Base-by-base conservation (phyloP, 805 yeast genomes). In the Yarrowia sp. region DNA sequence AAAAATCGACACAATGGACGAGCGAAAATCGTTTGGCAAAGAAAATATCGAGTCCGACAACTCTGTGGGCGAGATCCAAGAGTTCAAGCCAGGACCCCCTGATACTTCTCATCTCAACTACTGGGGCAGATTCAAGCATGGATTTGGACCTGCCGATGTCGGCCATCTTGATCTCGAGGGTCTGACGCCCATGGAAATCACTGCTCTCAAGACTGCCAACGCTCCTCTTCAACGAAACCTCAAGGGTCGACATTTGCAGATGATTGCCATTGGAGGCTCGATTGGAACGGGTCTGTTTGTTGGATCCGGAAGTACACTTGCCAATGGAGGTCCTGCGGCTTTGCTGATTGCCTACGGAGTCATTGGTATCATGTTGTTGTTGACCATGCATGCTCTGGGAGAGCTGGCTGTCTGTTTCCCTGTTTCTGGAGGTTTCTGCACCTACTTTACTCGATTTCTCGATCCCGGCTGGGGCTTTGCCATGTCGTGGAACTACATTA, bases 211-310 rank as follows among this genome's bases (percentile, higher is more conserved):
- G 22, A 65, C 67, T 1, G 84, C 87, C 26, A 77, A 79, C 66
- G 77, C 88, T 4, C 89, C 88, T 2, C 76, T 86, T 66, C 78
- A 80, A 64, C 71, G 82, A 67, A 63, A 52, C 58, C 74, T 71
- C 66, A 74, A 72, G 66, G 64, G 69, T n/a, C 68, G 77, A 11
- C 79, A 76, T 68, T 46, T 77, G 51, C 75, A 75, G 68, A 84
- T 88, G 84, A 86, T 89, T 71, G 89, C 93, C 33, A 78, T 89
- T 65, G 92, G 92, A 65, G 90, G 92, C 59, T 87, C 92, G 64
- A 85, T 89, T 66, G 96, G 96, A 70, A 87, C 92, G 24, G 87
- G 87, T 67, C 74, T 84, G 33, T 84, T 82, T 68, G 73, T 84
- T 33, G 81, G 83, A 43, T 76, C 82, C 1, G 84, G 85, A 56